phyloP scores from a whole-genome alignment of 441 rosid species.

The Hura crepitans region DNA sequence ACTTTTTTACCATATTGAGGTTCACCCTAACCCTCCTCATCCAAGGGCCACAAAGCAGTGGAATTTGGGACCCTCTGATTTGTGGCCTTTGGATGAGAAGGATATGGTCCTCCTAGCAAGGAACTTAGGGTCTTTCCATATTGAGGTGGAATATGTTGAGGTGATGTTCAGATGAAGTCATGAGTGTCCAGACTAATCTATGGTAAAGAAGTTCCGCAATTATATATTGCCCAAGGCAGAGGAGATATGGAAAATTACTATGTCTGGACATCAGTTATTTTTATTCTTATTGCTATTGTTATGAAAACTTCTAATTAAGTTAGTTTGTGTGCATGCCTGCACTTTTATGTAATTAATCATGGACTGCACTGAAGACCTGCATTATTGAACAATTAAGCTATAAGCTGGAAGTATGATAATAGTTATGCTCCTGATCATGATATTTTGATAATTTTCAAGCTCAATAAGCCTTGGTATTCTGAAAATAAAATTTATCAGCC shows the following conservation, averaged over 20 bases:
- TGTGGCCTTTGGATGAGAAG: too few species aligned
- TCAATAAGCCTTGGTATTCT: too few species aligned
- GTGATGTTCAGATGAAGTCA: constrained; percentile 63
- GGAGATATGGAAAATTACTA: constrained; percentile 46
- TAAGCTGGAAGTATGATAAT: background rate
- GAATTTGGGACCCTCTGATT: too few species aligned
- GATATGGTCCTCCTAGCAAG: too few species aligned
- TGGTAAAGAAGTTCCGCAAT: constrained; percentile 69
- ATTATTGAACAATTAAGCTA: background rate
- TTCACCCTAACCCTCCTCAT: too few species aligned
- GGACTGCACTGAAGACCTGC: background rate
- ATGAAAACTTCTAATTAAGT: too few species aligned
- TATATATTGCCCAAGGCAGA: constrained; percentile 65
- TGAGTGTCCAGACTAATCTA: constrained; percentile 68
- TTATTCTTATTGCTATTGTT: too few species aligned
- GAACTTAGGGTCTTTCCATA: constrained; percentile 86
- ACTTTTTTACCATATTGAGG: constrained; percentile 71
- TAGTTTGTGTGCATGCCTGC: background rate
- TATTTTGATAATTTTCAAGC: background rate
- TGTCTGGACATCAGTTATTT: background rate
- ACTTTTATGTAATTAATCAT: background rate
- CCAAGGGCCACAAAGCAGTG: too few species aligned
- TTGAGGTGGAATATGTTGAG: constrained; percentile 62
- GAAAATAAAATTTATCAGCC: background rate
- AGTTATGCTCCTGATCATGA: constrained; percentile 5